These are phyloP conservation scores for Arachis monticola DNA, from an alignment of 331 rosid species.

Conservation along the genomic window DNA sequence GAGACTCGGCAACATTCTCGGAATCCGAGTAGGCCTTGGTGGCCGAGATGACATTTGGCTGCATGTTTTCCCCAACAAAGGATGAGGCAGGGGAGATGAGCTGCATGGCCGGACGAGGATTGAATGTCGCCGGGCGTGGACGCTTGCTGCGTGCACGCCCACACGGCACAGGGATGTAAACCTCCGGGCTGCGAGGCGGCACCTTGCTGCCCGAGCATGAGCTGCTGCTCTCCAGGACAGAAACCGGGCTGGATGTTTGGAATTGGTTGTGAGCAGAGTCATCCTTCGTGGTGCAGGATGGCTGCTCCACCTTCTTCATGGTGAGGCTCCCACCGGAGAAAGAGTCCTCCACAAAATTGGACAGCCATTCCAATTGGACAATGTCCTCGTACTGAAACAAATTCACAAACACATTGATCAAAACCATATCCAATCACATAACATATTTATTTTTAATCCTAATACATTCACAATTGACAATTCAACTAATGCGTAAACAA, in stretches of 20 bases:
- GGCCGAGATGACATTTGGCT: constrained; percentile 43
- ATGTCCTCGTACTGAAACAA: constrained; percentile 83
- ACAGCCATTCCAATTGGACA: constrained; percentile 93
- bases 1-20: constrained; percentile 87
- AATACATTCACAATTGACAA: not conserved
- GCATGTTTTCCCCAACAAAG: constrained; percentile 56
- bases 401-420: constrained; percentile 9
- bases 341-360: constrained; percentile 91
- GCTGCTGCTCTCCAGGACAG: constrained; percentile 96
- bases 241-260: constrained; percentile 88
- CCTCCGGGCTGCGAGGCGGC: constrained; percentile 54
- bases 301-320: constrained; percentile 62
- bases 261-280: constrained; percentile 62
- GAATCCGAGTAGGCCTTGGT: constrained; percentile 57
- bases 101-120: constrained; percentile 75
- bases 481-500: not conserved
- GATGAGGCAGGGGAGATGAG: constrained; percentile 90
- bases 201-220: constrained; percentile 79
- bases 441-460: not conserved
- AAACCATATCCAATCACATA: constrained; percentile 27
- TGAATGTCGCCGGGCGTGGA: constrained; percentile 90
- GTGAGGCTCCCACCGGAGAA: constrained; percentile 73
- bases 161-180: constrained; percentile 57
- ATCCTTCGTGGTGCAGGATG: constrained; percentile 45
- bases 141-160: constrained; percentile 99